A percentile compares a stretch with the other conserved stretches of the same genome.
These are phyloP conservation scores for Cryphonectria japonica DNA, from an alignment of 2,329 filamentous ascomycete genomes.

Conservation along the genomic window DNA sequence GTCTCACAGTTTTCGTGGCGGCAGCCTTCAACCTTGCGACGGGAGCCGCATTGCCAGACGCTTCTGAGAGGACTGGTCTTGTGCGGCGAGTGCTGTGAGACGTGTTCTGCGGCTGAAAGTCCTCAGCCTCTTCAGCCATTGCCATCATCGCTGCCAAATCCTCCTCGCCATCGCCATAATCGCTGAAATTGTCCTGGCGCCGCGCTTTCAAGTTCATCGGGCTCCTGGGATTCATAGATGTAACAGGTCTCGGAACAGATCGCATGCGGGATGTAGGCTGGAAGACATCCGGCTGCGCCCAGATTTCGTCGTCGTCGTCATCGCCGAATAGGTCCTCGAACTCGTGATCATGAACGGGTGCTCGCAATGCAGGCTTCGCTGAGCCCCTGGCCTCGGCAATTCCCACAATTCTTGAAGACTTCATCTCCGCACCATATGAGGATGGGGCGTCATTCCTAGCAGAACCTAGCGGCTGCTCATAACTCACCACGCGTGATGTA, in stretches of 20 bases:
- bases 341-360: constrained; percentile 13
- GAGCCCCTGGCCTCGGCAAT: neutral
- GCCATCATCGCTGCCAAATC: constrained; percentile 55
- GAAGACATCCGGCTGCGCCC: constrained; percentile 16
- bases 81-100: constrained; percentile 32
- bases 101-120: constrained; percentile 51
- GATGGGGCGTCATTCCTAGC: constrained; percentile 22
- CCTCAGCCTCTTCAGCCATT: constrained; percentile 54
- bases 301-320: constrained; percentile 33
- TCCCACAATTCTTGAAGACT: constrained; percentile 9
- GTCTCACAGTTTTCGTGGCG: constrained; percentile 37
- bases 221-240: constrained; percentile 28
- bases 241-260: constrained; percentile 17
- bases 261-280: constrained; percentile 11
- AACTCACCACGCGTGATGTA: constrained; percentile 21
- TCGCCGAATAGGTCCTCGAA: constrained; percentile 33
- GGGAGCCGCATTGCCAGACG: constrained; percentile 50
- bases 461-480: constrained; percentile 24
- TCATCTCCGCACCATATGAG: constrained; percentile 30
- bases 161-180: constrained; percentile 43
- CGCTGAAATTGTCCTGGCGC: constrained; percentile 36
- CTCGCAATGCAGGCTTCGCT: constrained; percentile 16
- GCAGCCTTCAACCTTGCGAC: constrained; percentile 39
- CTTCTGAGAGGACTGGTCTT: constrained; percentile 50
- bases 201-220: constrained; percentile 31